Conservation (phyloP, 106 monocot species). For the Gastrodia elata region DNA sequence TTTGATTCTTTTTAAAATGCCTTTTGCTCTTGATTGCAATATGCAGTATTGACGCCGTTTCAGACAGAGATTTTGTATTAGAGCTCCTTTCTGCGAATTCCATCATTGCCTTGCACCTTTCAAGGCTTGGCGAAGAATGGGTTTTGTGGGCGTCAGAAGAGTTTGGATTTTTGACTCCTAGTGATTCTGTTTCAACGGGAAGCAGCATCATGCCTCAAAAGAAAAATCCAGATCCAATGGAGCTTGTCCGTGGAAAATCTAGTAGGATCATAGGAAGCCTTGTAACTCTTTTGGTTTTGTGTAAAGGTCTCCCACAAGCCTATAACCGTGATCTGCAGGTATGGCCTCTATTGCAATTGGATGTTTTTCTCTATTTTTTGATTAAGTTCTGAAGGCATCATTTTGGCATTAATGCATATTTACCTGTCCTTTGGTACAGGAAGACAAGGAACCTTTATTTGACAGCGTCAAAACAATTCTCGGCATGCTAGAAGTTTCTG, state of each 20-base stretch:
- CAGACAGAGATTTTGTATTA: conserved; percentile 91
- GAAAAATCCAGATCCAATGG: conserved; percentile 99
- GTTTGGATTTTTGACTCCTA: conserved; percentile 88
- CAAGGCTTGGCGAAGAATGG: conserved; percentile 97
- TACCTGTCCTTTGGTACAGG: conserved; percentile 37
- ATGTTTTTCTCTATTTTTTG: not conserved
- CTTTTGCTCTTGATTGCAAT: not conserved
- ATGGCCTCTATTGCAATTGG: not conserved
- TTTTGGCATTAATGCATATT: not conserved
- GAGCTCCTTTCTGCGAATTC: conserved; percentile 82
- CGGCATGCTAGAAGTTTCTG: conserved; percentile 86
- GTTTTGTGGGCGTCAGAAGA: conserved; percentile 98
- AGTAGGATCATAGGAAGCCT: conserved; percentile 76
- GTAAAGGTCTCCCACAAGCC: conserved; percentile 96
- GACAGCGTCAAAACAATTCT: conserved; percentile 80
- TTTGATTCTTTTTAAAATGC: not conserved
- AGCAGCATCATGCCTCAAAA: conserved; percentile 97
- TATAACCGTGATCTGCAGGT: conserved; percentile 97
- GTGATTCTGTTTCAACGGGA: conserved; percentile 77
- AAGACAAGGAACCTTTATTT: conserved; percentile 94
- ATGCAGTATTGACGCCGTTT: conserved; percentile 92
- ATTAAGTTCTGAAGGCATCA: not conserved
- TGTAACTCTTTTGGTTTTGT: conserved; percentile 62
- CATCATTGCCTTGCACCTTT: conserved; percentile 79
- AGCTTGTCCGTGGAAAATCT: conserved; percentile 94